Percentiles rank a stretch among this genome's conserved stretches.
phyloP scores from a whole-genome alignment of 2,329 filamentous ascomycete genomes.

The Colletotrichum camelliae region DNA sequence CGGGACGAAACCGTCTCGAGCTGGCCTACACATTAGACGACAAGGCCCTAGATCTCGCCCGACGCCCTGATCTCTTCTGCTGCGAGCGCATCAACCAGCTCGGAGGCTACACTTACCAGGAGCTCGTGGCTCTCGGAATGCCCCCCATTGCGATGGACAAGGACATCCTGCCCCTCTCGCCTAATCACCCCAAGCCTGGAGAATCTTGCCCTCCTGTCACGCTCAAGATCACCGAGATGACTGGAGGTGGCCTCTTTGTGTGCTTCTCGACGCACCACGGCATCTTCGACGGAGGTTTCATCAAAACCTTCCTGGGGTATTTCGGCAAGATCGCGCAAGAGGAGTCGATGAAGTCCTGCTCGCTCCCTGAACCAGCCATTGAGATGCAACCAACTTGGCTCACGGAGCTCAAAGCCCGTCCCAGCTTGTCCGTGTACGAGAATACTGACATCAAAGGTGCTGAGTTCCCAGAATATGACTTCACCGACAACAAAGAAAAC shows the following conservation, averaged over 20 bases:
- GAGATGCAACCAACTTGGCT: neutral
- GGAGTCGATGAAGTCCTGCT: too few relatives aligned
- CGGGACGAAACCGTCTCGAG: neutral
- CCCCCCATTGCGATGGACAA: conserved; percentile 1
- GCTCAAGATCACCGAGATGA: neutral
- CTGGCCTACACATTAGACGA: neutral
- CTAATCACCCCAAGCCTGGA: conserved; percentile 1
- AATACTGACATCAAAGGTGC: neutral
- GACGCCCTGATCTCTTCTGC: neutral
- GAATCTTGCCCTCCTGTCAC: conserved; percentile 9
- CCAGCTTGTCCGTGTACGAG: neutral
- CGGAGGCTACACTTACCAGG: neutral
- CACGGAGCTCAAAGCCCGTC: neutral
- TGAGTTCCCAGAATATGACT: neutral
- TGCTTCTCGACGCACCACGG: conserved; percentile 45
- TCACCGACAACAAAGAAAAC: neutral
- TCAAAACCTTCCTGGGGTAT: conserved; percentile 6
- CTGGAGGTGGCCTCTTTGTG: neutral
- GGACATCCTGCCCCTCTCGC: neutral
- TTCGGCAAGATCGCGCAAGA: neutral
- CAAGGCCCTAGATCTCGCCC: neutral
- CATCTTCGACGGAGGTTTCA: conserved; percentile 28
- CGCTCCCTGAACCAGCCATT: too few relatives aligned
- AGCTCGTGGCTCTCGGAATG: neutral
- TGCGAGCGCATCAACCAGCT: neutral